Evolutionary conservation across 2,329 filamentous ascomycete species (phyloP), one percentile per base, ranked within the genome.

Genomic region (Trichophyton rubrum): DNA sequence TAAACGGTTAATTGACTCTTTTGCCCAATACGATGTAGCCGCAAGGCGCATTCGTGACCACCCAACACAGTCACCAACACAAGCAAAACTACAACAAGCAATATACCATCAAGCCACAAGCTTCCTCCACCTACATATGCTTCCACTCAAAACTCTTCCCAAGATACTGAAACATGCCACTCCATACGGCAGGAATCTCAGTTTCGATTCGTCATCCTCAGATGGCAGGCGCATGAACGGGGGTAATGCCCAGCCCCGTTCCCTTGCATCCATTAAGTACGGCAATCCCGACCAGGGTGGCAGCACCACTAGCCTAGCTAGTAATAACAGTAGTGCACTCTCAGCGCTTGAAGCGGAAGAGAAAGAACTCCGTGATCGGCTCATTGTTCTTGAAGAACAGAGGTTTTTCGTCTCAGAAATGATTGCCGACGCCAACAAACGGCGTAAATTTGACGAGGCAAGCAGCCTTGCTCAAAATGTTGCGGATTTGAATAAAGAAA

Each of bases 321-420:
- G 79, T 58, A 72, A 77, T 59, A 80, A 81, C 65, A 80, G 80
- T 61, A 82, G 79, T 63, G 78, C 79, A 13, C 76, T 87, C 13
- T 86, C 83, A 0, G 83, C 82, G 1, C 75, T 95, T 3, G 90
- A 95, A 72, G 83, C 82, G 0, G 90, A 96, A 70, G 90, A 96
- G 72, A 92, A 89, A 70, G 83, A 89, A 20, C 76, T 95, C 1
- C 82, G 87, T 15, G 90, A 96, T 68, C 79, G 85, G 3, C 76
- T 96, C 11, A 87, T 93, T 33, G 86, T 96, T 5, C 79, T 96
- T 0, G 90, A 96, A 71, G 91, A 96, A 74, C 91, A 96, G 72
- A 87, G 85, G 64, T 95, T 95, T 73, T 84, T 96, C 74, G 90
- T 96, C 0, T 84, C 85, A 41, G 85, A 89, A 66, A 95, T 95